Percentiles rank a stretch among this genome's conserved stretches.
Conservation (phyloP, 768 basidiomycete species). For the Leccinum rimulosum region DNA sequence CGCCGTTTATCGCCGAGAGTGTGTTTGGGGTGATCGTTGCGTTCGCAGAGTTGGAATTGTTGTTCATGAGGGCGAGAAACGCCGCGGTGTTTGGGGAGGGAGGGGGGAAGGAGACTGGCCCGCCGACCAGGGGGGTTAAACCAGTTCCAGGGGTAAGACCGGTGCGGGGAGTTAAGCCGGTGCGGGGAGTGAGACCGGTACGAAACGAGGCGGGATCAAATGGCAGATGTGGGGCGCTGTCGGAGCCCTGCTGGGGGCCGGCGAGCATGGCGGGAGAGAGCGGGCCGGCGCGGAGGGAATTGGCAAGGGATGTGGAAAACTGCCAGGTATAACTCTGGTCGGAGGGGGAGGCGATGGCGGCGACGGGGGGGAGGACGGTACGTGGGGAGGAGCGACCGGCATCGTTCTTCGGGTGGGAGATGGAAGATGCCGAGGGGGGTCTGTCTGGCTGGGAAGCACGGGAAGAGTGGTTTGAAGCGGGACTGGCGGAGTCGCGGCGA, state of each 20-base stretch:
- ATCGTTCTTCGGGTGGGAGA: conserved; percentile 30
- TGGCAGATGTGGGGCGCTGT: conserved; percentile 33
- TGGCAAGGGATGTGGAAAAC: conserved; percentile 57
- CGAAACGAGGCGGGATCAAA: conserved; percentile 77
- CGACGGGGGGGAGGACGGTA: conserved; percentile 79
- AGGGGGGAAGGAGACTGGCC: conserved; percentile 74
- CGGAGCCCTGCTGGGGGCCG: conserved; percentile 63
- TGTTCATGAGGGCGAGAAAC: conserved; percentile 89
- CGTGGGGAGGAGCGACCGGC: conserved; percentile 44
- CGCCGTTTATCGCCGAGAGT: conserved; percentile 64
- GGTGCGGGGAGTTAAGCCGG: conserved; percentile 83
- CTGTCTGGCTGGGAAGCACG: conserved; percentile 36
- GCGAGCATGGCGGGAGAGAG: conserved; percentile 96
- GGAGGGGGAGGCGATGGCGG: conserved; percentile 63
- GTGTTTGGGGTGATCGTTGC: conserved; percentile 62
- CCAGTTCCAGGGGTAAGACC: conserved; percentile 77
- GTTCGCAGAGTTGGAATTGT: conserved; percentile 31
- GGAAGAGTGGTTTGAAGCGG: conserved; percentile 35
- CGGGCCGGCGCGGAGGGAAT: conserved; percentile 88
- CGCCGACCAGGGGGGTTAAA: conserved; percentile 77
- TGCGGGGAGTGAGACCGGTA: conserved; percentile 83
- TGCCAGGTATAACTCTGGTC: conserved; percentile 56
- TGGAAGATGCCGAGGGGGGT: conserved; percentile 34
- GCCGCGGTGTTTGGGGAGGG: conserved; percentile 88
- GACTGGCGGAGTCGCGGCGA: conserved; percentile 32